Percentiles rank a stretch among this genome's conserved stretches.
phyloP scores from a whole-genome alignment of 2,329 filamentous ascomycete genomes.

The Verticillium alfalfae region DNA sequence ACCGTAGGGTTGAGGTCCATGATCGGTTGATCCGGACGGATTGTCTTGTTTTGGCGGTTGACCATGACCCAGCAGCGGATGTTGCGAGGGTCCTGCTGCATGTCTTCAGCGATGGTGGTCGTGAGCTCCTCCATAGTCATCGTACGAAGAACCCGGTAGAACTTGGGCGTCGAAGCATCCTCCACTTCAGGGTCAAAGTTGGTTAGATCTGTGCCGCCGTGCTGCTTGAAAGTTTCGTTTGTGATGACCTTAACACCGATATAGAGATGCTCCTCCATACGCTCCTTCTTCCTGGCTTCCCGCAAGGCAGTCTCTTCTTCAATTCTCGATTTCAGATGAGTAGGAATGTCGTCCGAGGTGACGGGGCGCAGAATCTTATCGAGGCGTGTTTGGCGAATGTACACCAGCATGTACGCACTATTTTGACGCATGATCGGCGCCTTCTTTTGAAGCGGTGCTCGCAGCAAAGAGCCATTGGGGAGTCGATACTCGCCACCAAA shows the following conservation, averaged over 20 bases:
- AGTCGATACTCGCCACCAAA: conserved; percentile 80
- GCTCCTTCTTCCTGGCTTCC: conserved; percentile 77
- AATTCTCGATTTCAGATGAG: conserved; percentile 65
- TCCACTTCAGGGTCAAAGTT: conserved; percentile 56
- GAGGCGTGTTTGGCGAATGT: conserved; percentile 82
- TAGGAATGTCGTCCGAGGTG: conserved; percentile 70
- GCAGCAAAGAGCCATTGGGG: conserved; percentile 35
- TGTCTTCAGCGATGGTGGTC: conserved; percentile 63
- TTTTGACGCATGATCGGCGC: conserved; percentile 58
- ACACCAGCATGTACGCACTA: conserved; percentile 99
- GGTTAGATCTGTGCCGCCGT: conserved; percentile 80
- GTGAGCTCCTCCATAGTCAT: conserved; percentile 74
- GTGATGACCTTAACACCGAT: conserved; percentile 79
- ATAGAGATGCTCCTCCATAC: conserved; percentile 91
- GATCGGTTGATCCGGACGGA: conserved; percentile 83
- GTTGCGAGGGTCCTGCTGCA: conserved; percentile 60
- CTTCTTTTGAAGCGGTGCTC: conserved; percentile 47
- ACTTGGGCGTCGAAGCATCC: conserved; percentile 64
- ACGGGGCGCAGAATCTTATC: conserved; percentile 77
- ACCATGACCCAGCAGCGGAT: conserved; percentile 96
- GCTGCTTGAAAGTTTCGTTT: conserved; percentile 71
- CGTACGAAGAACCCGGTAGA: conserved; percentile 69
- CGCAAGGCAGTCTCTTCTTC: conserved; percentile 74
- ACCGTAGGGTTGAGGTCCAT: conserved; percentile 71
- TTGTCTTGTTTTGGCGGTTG: conserved; percentile 95